Base-by-base conservation (phyloP, 176 grass and related monocot genomes). In the Hsuehochloa calcarea region DNA sequence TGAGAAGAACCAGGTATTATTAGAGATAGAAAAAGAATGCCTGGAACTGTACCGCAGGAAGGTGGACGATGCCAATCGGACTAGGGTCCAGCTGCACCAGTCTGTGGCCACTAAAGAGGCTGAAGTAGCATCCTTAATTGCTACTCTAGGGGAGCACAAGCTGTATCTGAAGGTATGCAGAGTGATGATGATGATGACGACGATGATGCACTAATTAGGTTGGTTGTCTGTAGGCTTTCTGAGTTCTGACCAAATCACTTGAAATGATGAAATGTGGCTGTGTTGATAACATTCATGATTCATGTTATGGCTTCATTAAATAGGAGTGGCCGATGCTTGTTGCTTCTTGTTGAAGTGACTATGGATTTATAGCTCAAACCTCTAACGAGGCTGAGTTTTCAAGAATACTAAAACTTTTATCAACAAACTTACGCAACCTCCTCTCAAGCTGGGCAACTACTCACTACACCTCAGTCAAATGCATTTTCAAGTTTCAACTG, bases 1-100 rank as follows among this genome's bases (percentile, higher is more conserved):
- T 19, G 93, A 99, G 65, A 96, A 87, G 88, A 81, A 90, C 27
- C 86, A 85, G 22, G 92, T 84, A 45, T 67, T 99, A 73, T 37
- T 75, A 68, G 91, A 92, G 38, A 93, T 96, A 27, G 96, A 99
- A 59, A 96, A 86, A 73, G 96, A 99, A 65, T 96, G 96, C 87
- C 34, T 96, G 72, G 71, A 91, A 80, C 87, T 96, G 70, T 94
- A 94, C 86, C 89, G 56, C n/a, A 93, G 87, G 68, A 99, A 96
- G 80, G 86, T 99, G 58, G 93, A 96, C 61, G 90, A 96, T 66
- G 93, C 96, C 46, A 94, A 80, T 84, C 86, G 88, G 68, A 85
- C 81, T 58, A 96, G 91, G 90, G 92, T 92, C 61, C 91, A 99
- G 74, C 82, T 99, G 37, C 96, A 92, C 75, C 96, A 94, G 74